A percentile compares a stretch with the other conserved stretches of the same genome.
Conservation (phyloP, 2,329 filamentous ascomycete species). For the Pseudopyricularia javanii region DNA sequence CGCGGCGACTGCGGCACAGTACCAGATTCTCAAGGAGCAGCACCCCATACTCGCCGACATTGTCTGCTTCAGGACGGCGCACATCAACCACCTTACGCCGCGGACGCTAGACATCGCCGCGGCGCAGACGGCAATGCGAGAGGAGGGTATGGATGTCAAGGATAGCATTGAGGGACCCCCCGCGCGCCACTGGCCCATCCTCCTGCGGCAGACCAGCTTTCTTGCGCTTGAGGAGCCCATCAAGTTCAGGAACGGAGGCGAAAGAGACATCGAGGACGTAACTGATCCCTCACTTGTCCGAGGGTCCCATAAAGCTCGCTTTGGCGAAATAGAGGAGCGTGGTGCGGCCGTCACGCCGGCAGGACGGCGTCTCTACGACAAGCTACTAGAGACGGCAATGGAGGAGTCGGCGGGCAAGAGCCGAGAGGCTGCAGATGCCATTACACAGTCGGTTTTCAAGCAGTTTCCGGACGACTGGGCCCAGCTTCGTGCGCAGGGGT, state of each 20-base stretch:
- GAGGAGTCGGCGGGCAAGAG: slow-evolving; percentile 10
- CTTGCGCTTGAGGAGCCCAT: slow-evolving; percentile 34
- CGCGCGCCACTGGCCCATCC: slow-evolving; percentile 25
- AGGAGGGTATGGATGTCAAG: slow-evolving; percentile 28
- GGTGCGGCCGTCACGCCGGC: slow-evolving; percentile 33
- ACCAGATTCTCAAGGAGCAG: slow-evolving; percentile 25
- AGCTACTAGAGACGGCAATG: slow-evolving; percentile 21
- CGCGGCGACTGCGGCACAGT: slow-evolving; percentile 25
- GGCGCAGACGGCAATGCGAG: slow-evolving; percentile 28
- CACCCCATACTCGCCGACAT: slow-evolving; percentile 37
- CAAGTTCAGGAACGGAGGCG: slow-evolving; percentile 17
- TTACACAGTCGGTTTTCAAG: neutral
- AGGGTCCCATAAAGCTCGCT: slow-evolving; percentile 33
- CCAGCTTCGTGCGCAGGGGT: neutral
- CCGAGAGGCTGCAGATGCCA: neutral
- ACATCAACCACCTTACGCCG: slow-evolving; percentile 42
- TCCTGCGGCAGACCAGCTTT: slow-evolving; percentile 42
- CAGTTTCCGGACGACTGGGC: neutral
- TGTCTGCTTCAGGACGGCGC: slow-evolving; percentile 24
- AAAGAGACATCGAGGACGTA: neutral
- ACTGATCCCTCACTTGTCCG: slow-evolving; percentile 7
- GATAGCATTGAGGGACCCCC: slow-evolving; percentile 39
- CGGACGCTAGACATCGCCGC: slow-evolving; percentile 33
- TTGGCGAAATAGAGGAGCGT: slow-evolving; percentile 41
- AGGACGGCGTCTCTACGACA: slow-evolving; percentile 32